These are phyloP conservation scores for Scutellaria baicalensis DNA, from an alignment of 257 asterid genomes.

Conservation along the genomic window DNA sequence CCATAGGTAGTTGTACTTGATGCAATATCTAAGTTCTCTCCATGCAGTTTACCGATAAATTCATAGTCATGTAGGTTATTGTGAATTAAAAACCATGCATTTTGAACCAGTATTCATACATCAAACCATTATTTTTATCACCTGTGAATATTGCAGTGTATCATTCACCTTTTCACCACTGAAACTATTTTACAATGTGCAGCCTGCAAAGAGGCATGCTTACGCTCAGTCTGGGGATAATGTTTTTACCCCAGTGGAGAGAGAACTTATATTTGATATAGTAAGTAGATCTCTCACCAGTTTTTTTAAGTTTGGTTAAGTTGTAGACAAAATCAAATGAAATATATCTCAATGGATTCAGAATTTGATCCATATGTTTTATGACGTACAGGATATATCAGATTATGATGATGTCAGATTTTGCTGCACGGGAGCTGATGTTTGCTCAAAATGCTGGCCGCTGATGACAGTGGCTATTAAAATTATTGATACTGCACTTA, in stretches of 20 bases:
- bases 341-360: background rate
- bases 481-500: conserved; percentile 81
- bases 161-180: conserved; percentile 1
- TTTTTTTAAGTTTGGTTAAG: background rate
- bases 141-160: background rate
- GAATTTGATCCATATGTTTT: background rate
- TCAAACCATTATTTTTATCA: background rate
- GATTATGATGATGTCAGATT: conserved; percentile 94
- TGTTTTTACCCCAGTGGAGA: conserved; percentile 67
- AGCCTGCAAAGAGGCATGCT: conserved; percentile 94
- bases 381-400: conserved; percentile 62
- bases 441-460: conserved; percentile 90
- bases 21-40: background rate
- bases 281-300: conserved; percentile 38
- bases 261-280: conserved; percentile 85
- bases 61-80: background rate
- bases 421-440: conserved; percentile 97
- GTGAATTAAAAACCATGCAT: background rate
- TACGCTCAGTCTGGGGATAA: conserved; percentile 78
- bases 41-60: background rate
- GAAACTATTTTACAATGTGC: conserved; percentile 15
- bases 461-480: conserved; percentile 89
- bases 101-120: background rate
- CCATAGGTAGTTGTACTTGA: background rate
- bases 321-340: background rate